A percentile compares a stretch with the other conserved stretches of the same genome.
Evolutionary conservation across 768 basidiomycete species (phyloP).

Genomic region (Rhodotorula diobovata): DNA sequence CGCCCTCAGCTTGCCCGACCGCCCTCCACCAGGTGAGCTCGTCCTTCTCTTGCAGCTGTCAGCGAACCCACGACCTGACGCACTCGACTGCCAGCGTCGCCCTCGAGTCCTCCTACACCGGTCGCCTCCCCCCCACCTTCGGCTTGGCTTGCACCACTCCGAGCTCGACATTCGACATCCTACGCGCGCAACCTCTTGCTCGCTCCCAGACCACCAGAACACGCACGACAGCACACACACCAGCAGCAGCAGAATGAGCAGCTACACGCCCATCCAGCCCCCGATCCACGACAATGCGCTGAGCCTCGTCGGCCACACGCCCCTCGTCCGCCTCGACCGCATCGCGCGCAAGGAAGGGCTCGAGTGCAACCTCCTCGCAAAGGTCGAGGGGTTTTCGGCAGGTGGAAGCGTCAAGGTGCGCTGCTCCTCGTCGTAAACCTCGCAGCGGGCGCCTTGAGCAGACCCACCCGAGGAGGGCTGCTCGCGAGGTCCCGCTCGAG

Average conservation of each 20-base stretch:
- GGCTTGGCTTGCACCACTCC: too few species aligned
- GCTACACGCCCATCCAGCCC: not conserved
- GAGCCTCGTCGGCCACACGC: constrained; percentile 77
- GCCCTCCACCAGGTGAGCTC: too few species aligned
- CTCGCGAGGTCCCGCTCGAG: not conserved
- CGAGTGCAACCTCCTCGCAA: constrained; percentile 84
- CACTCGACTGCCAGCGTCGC: too few species aligned
- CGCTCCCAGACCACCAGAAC: not conserved
- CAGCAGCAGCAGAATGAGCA: not conserved
- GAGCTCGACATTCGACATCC: too few species aligned
- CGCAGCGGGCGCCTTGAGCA: too few species aligned
- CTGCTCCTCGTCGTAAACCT: fast-evolving
- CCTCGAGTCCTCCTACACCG: too few species aligned
- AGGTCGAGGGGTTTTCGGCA: constrained; percentile 81
- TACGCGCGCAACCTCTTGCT: not conserved
- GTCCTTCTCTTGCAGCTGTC: too few species aligned
- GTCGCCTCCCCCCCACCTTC: too few species aligned
- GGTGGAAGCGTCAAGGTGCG: constrained; percentile 88
- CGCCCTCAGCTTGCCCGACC: too few species aligned
- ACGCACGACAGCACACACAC: not conserved
- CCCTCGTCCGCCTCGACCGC: constrained; percentile 75
- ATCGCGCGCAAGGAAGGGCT: constrained; percentile 68
- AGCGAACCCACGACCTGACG: too few species aligned
- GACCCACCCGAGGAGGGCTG: too few species aligned
- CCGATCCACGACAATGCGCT: constrained; percentile 21